Evolutionary conservation across 495 filamentous ascomycete genomes (phyloP).

Genomic region (Penicillium crystallinum): DNA sequence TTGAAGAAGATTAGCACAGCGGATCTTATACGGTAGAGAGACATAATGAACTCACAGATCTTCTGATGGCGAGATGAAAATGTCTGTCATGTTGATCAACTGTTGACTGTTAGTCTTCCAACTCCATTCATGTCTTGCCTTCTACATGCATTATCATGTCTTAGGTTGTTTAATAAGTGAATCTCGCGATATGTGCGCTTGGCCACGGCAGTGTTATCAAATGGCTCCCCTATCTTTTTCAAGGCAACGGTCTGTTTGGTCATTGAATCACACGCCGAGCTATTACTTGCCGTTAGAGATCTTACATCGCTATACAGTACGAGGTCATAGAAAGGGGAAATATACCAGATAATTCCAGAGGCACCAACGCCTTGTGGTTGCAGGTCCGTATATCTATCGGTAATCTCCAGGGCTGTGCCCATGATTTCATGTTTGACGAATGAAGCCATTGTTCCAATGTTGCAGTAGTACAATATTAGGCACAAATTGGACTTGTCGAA

Average conservation of each 20-base stretch:
- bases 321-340: background rate
- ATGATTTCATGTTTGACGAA: slow-evolving; percentile 1
- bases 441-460: background rate
- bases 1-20: background rate
- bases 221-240: slow-evolving; percentile 97
- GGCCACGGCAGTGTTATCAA: slow-evolving; percentile 81
- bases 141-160: slow-evolving; percentile 73
- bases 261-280: slow-evolving; percentile 5
- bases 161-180: slow-evolving; percentile 82
- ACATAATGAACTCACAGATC: slow-evolving; percentile 66
- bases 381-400: background rate
- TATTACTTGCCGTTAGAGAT: background rate
- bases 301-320: background rate
- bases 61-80: slow-evolving; percentile 92
- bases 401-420: background rate
- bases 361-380: background rate
- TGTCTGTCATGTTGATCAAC: slow-evolving; percentile 90
- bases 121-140: background rate
- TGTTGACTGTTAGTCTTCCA: slow-evolving; percentile 25
- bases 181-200: slow-evolving; percentile 89
- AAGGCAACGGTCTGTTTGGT: slow-evolving; percentile 71
- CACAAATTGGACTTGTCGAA: background rate
- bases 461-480: too few relatives aligned
- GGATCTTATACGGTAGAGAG: background rate
- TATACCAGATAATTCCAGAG: slow-evolving; percentile 1